Conservation (phyloP, 2,329 filamentous ascomycete species). For the Ophiocordyceps sinensis region DNA sequence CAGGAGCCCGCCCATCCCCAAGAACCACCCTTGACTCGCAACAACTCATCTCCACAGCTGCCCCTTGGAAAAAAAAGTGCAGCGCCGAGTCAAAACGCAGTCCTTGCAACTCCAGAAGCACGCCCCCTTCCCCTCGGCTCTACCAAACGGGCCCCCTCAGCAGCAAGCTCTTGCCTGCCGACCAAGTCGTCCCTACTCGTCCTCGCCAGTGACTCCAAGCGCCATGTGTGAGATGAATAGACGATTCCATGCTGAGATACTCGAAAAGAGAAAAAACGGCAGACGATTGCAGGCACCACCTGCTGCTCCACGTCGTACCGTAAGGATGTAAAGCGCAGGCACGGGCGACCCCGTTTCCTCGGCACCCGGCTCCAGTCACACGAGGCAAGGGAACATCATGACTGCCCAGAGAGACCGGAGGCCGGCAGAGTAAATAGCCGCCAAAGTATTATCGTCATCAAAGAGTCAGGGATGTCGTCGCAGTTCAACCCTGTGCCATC, state of each 20-base stretch:
- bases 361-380: not conserved
- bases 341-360: not conserved
- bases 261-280: slow-evolving; percentile 19
- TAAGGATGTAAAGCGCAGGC: slow-evolving; percentile 8
- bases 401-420: not conserved
- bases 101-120: not conserved
- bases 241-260: slow-evolving; percentile 19
- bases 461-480: slow-evolving; percentile 11
- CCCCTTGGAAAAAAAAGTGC: not conserved
- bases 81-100: not conserved
- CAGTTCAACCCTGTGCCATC: slow-evolving; percentile 15
- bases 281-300: slow-evolving; percentile 12
- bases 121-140: not conserved
- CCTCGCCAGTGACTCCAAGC: slow-evolving; percentile 26
- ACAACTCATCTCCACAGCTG: too few species aligned
- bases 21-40: not conserved
- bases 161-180: slow-evolving; percentile 22
- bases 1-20: slow-evolving; percentile 5
- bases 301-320: slow-evolving; percentile 12
- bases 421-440: slow-evolving; percentile 6
- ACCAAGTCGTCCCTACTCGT: slow-evolving; percentile 13
- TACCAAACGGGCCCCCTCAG: slow-evolving; percentile 3
- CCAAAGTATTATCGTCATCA: slow-evolving; percentile 20
- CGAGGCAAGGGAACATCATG: not conserved
- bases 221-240: slow-evolving; percentile 23